Conservation (phyloP, 176 grass and related monocot genomes). For the Panicum miliaceum region DNA sequence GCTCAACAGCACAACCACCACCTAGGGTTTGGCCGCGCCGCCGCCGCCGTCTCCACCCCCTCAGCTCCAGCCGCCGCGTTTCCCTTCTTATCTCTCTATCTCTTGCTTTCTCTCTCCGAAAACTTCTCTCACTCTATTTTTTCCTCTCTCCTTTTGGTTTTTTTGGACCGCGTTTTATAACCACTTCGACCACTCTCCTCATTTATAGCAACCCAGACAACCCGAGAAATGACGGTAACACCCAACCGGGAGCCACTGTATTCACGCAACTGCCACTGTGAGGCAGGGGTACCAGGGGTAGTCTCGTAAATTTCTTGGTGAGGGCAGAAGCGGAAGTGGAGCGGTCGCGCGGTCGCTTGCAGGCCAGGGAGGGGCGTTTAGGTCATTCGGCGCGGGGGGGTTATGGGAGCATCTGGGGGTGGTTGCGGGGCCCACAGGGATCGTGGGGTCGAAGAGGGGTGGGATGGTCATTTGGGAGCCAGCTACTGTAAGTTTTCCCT, state of each 20-base stretch:
- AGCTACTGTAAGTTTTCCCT: not conserved
- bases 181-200: not conserved
- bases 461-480: conserved; percentile 46
- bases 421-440: conserved; percentile 23
- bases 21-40: conserved; percentile 58
- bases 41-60: conserved; percentile 11
- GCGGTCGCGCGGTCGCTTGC: conserved; percentile 23
- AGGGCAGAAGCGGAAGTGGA: conserved; percentile 5
- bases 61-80: conserved; percentile 56
- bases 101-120: conserved; percentile 55
- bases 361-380: conserved; percentile 2
- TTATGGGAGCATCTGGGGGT: conserved; percentile 33
- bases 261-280: conserved; percentile 26
- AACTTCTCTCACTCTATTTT: conserved; percentile 48
- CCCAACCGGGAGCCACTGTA: not conserved
- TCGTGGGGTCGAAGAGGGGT: conserved; percentile 17
- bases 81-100: conserved; percentile 37
- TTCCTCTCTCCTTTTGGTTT: conserved; percentile 46
- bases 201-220: conserved; percentile 54
- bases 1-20: not conserved
- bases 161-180: conserved; percentile 52
- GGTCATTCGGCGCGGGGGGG: conserved; percentile 19
- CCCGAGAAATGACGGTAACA: not conserved
- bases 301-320: not conserved
- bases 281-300: not conserved